Base-by-base conservation (phyloP, 192 early-diverging fungal species). In the Coemansia sp. region DNA sequence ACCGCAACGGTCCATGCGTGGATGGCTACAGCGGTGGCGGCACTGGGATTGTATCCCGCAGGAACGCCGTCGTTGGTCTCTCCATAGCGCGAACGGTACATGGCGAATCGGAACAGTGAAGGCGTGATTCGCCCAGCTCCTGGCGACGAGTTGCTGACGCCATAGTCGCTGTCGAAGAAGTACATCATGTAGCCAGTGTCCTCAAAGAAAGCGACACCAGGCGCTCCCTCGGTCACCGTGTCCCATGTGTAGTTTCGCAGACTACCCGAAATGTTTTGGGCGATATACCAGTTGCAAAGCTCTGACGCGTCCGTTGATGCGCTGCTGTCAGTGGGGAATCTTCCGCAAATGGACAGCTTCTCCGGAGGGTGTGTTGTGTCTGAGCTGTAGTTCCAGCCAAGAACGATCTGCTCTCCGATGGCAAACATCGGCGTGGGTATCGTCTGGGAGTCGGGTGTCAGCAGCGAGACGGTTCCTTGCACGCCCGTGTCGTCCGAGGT, bases 71-170 rank as follows among this genome's bases (percentile, higher is more conserved):
- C 50, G 67, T 80, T 80, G 10, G 77, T 70, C 50, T 20, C 44
- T 20, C 55, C 61, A 54, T 80, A 80, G 22, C 72, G 67, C 28
- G 77, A 80, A 29, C 59, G 70, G 68, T 74, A 80, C 77, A 80
- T 73, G 58, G 60, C 54, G 62, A 80, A 80, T 45, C 55, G 52
- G 50, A 79, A 70, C 67, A 29, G 33, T 23, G 64, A 64, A 29
- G 70, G 70, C 8, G 59, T 34, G 33, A 67, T 64, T 8, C 72
- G 55, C 14, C 72, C 77, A 9, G 71, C 61, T 4, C 71, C 71
- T 15, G 77, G 77, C 19, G 30, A 3, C 29, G 66, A 11, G 55
- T 74, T 67, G 27, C 22, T 61, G 14, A 64, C 50, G 34, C 72
- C 77, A 54, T 64, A 68, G 37, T 74, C 77, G 55, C 68, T 70